Conservation (phyloP, 768 basidiomycete genomes). For the Amanita pallidorosea region DNA sequence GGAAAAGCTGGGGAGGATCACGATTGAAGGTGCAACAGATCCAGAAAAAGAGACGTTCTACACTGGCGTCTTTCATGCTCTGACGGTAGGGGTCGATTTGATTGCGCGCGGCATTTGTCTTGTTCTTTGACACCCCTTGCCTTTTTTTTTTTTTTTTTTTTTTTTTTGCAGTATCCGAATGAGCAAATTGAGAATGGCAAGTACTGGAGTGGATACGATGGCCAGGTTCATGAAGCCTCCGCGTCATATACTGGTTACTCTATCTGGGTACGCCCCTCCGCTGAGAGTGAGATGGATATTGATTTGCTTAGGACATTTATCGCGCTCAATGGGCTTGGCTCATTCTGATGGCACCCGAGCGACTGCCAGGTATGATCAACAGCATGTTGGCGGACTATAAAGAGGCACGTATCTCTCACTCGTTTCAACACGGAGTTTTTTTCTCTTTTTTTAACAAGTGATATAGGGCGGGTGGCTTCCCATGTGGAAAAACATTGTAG, state of each 20-base stretch:
- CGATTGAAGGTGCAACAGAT: conserved; percentile 36
- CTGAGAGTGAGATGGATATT: background rate
- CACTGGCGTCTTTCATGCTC: conserved; percentile 52
- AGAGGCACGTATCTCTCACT: conserved; percentile 28
- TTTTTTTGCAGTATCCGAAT: conserved; percentile 51
- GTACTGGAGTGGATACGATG: conserved; percentile 76
- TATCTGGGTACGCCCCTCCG: conserved; percentile 44
- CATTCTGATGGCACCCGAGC: conserved; percentile 66
- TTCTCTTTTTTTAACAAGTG: too few species aligned
- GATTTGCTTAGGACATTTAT: conserved; percentile 52
- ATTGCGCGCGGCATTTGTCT: background rate
- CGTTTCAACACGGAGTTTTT: background rate
- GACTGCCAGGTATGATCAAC: conserved; percentile 63
- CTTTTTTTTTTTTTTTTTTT: background rate
- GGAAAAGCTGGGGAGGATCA: conserved; percentile 43
- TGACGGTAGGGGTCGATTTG: conserved; percentile 30
- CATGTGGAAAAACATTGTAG: conserved; percentile 87
- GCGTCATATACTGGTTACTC: conserved; percentile 76
- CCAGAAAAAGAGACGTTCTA: conserved; percentile 42
- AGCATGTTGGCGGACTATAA: conserved; percentile 76
- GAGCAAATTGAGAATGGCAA: conserved; percentile 55
- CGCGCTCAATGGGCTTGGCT: conserved; percentile 75
- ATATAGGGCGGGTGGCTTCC: conserved; percentile 68
- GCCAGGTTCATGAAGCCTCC: conserved; percentile 41
- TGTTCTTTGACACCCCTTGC: background rate